Evolutionary conservation across 495 filamentous ascomycete species (phyloP).

Genomic region (Annulohypoxylon bovei): DNA sequence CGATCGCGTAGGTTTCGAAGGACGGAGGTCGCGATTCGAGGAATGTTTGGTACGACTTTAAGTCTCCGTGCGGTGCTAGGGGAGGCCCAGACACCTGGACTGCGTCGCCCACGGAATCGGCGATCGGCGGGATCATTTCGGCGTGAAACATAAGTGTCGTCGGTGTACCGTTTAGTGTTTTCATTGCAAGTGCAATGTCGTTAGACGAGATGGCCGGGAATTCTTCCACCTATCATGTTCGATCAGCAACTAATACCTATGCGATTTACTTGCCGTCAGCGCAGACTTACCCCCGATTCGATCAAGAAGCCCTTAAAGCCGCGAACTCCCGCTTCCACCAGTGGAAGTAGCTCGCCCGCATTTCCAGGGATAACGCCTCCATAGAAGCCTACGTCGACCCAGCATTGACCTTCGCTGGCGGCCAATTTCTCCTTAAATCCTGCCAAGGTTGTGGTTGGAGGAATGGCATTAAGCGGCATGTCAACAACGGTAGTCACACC

Average conservation of each 20-base stretch:
- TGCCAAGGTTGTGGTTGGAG: constrained; percentile 89
- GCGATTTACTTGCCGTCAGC: not conserved
- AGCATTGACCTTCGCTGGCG: constrained; percentile 90
- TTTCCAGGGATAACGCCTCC: constrained; percentile 96
- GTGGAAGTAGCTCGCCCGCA: constrained; percentile 75
- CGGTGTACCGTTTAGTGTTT: constrained; percentile 73
- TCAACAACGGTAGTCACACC: constrained; percentile 98
- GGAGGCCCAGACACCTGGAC: constrained; percentile 79
- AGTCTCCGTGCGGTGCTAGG: constrained; percentile 75
- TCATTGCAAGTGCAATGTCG: constrained; percentile 84
- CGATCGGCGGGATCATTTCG: constrained; percentile 93
- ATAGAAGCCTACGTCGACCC: constrained; percentile 99
- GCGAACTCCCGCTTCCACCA: constrained; percentile 85
- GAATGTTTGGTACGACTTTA: constrained; percentile 88
- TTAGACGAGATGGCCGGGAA: constrained; percentile 87
- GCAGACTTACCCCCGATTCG: constrained; percentile 84
- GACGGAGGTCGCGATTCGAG: constrained; percentile 87
- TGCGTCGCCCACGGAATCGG: constrained; percentile 81
- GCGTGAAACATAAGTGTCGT: constrained; percentile 99
- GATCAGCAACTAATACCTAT: constrained; percentile 8
- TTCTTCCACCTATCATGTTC: constrained; percentile 76
- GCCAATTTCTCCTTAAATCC: constrained; percentile 85
- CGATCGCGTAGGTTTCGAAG: constrained; percentile 92
- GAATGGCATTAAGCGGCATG: constrained; percentile 98
- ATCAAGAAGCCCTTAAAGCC: constrained; percentile 99